Evolutionary conservation across 1,284 basidiomycete species (phyloP).

Genomic region (Xerocomus nothofagi): DNA sequence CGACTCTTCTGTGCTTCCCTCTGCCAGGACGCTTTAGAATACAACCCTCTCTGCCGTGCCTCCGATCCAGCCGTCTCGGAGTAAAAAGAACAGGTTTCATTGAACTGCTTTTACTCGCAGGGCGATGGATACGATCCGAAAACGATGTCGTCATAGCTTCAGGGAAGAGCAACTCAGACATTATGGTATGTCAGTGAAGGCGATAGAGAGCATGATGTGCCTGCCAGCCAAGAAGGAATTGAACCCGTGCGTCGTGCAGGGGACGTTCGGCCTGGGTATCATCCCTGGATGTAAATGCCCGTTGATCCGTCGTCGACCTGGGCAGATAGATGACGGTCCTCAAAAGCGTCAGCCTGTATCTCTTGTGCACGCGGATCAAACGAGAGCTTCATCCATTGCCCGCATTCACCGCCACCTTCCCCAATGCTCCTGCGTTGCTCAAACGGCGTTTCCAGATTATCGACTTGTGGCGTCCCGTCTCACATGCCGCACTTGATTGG

Average conservation of each 20-base stretch:
- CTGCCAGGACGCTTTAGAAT: not conserved
- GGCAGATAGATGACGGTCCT: conserved; percentile 39
- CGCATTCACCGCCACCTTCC: conserved; percentile 58
- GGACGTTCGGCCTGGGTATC: conserved; percentile 3
- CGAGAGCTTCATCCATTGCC: conserved; percentile 43
- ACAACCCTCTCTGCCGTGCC: not conserved
- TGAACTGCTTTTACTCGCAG: conserved; percentile 1
- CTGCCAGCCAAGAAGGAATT: conserved; percentile 23
- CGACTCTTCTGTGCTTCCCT: not conserved
- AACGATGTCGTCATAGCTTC: conserved; percentile 2
- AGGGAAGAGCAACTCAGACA: conserved; percentile 1
- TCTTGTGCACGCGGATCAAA: conserved; percentile 56
- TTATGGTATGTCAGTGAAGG: conserved; percentile 5
- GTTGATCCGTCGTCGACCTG: conserved; percentile 50
- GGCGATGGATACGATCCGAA: conserved; percentile 2
- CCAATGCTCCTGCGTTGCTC: conserved; percentile 40
- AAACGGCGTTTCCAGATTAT: conserved; percentile 50
- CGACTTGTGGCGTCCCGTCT: conserved; percentile 58
- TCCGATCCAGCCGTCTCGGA: conserved; percentile 56
- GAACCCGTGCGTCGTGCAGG: not conserved
- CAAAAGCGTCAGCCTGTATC: conserved; percentile 51
- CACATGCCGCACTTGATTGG: conserved; percentile 44
- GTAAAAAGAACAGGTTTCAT: conserved; percentile 1
- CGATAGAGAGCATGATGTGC: conserved; percentile 31
- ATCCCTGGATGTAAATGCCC: conserved; percentile 35